These are phyloP conservation scores for Biancaea sappan DNA, from an alignment of 306 rosid species.

Conservation along the genomic window DNA sequence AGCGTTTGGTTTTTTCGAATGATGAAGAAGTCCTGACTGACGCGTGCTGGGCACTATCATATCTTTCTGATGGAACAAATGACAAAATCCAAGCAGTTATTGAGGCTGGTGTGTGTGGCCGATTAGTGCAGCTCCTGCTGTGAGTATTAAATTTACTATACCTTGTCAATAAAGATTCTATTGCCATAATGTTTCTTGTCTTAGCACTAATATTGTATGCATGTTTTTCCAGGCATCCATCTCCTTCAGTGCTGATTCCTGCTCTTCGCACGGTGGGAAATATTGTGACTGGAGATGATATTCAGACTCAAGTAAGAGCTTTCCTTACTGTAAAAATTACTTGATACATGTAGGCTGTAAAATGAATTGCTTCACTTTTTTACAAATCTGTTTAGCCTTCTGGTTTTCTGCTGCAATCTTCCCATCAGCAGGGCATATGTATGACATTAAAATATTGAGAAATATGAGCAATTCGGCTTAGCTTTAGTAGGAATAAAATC, in stretches of 20 bases:
- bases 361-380: background rate
- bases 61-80: slow-evolving; percentile 90
- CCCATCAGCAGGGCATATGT: background rate
- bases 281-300: slow-evolving; percentile 90
- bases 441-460: background rate
- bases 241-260: slow-evolving; percentile 87
- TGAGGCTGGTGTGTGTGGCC: slow-evolving; percentile 78
- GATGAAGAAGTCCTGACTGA: slow-evolving; percentile 95
- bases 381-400: background rate
- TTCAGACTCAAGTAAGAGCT: slow-evolving; percentile 77
- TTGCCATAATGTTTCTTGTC: slow-evolving; percentile 10
- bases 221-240: slow-evolving; percentile 68
- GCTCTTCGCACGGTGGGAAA: slow-evolving; percentile 96
- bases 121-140: slow-evolving; percentile 85
- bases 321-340: background rate
- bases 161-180: background rate
- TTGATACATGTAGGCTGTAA: background rate
- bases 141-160: slow-evolving; percentile 45
- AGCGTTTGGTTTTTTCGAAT: slow-evolving; percentile 82
- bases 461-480: background rate
- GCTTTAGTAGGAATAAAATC: background rate
- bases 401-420: background rate
- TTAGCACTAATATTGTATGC: slow-evolving; percentile 7
- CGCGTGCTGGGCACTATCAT: slow-evolving; percentile 93
- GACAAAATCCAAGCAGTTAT: slow-evolving; percentile 96